Evolutionary conservation across 805 yeast species (phyloP), one percentile per base, ranked within the genome.

Genomic region (Monosporozyma solicola): DNA sequence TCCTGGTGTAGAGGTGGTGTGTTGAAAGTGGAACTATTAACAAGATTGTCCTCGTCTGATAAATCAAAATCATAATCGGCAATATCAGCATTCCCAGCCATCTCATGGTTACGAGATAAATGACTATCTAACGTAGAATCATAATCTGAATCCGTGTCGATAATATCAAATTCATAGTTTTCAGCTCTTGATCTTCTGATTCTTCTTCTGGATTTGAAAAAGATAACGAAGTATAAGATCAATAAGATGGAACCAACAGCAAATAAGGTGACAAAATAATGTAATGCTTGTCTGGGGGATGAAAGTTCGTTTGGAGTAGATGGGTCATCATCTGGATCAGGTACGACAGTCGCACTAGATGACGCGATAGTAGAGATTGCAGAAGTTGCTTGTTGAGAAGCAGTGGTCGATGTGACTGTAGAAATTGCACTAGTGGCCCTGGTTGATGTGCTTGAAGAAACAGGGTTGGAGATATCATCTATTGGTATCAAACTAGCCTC

Each of bases 111-210:
- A 2, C 62, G 51, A 24, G 53, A 57, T 2, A 55, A 20, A n/a
- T 57, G 55, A 35, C 57, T 57, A 32, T 63, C 67, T 31, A 61
- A 47, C 2, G 68, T 61, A 2, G 66, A 64, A 39, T 70, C 72
- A 47, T 66, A 67, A 32, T 71, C 73, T 8, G 73, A 68, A 47
- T 84, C 86, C 7, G 85, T 84, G 20, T 83, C 85, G 47, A 86
- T 86, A 48, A 85, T 81, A 63, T 86, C 95, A 62, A 86, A 84
- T 63, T 86, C 94, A 61, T 79, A 83, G 52, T 81, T 80, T 41
- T 83, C 89, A 61, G 84, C 80, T 69, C 90, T 71, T 63, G 85
- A 71, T 68, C 87, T 73, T 54, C 80, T 68, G 57, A 74, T 68
- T 57, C 72, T 70, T 55, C 73, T 74, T 55, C 76, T 66, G 6